These are phyloP conservation scores for Pleurotus eryngii DNA, from an alignment of 768 basidiomycete genomes.

Conservation along the genomic window DNA sequence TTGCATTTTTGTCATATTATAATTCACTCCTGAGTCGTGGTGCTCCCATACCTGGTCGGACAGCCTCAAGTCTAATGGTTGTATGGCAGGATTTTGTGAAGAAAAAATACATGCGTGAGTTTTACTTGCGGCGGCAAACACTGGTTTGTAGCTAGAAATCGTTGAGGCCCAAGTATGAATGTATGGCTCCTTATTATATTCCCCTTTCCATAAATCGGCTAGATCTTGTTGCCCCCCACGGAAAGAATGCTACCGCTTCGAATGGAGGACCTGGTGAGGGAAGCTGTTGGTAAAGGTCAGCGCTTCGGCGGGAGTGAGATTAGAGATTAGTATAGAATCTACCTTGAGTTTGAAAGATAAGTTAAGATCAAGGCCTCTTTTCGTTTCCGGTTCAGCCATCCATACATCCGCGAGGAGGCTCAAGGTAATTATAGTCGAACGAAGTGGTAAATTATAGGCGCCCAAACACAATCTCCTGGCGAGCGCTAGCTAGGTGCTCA, in stretches of 20 bases:
- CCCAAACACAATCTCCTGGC: neutral
- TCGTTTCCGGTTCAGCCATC: too few relatives aligned
- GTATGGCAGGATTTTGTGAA: slow-evolving; percentile 19
- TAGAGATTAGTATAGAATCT: too few relatives aligned
- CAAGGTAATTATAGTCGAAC: neutral
- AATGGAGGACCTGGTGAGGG: slow-evolving; percentile 17
- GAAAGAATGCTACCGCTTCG: slow-evolving; percentile 45
- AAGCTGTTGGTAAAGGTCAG: too few relatives aligned
- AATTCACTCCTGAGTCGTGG: neutral
- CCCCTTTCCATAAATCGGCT: slow-evolving; percentile 35
- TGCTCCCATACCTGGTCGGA: slow-evolving; percentile 25
- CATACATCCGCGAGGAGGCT: too few relatives aligned
- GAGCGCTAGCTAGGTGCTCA: neutral
- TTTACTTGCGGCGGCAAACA: slow-evolving; percentile 46
- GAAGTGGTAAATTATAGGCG: too few relatives aligned
- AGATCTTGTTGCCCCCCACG: slow-evolving; percentile 37
- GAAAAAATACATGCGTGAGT: slow-evolving; percentile 35
- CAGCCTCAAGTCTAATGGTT: slow-evolving; percentile 34
- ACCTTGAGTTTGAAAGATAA: too few relatives aligned
- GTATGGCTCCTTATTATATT: slow-evolving; percentile 25
- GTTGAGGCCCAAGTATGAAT: slow-evolving; percentile 40
- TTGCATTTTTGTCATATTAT: slow-evolving; percentile 5
- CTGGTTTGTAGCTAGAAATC: slow-evolving; percentile 45
- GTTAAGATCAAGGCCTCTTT: too few relatives aligned
- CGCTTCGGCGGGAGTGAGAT: too few relatives aligned